Evolutionary conservation across 2,329 filamentous ascomycete genomes (phyloP), one percentile per base, ranked within the genome.

Genomic region (Trichophyton mentagrophytes): DNA sequence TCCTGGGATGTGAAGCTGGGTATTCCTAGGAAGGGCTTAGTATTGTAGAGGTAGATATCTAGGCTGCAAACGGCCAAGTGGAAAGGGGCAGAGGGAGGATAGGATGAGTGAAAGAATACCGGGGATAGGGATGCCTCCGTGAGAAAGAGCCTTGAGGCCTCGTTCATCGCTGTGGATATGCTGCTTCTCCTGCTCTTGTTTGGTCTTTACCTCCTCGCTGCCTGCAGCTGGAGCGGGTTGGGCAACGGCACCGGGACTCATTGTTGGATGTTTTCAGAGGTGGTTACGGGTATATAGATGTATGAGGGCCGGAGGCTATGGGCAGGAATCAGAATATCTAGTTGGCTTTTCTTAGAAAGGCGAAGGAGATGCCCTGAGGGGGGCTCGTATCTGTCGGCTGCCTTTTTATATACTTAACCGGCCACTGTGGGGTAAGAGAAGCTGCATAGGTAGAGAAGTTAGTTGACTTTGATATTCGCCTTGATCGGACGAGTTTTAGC

Each of bases 1-100:
- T 70, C 69, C 59, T 69, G 69, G 61, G 73, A 68, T 36, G 63
- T 64, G 58, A 72, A 72, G 46, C 38, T 64, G n/a, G 66, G 66
- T 59, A 71, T 64, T 22, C 63, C 63, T 64, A 53, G 33, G 15
- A 17, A 8, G 13, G 17, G 11, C 8, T 25, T 13, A 49, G 46
- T 30, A 8, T 11, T 40, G 15, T 40, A 40, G 11, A 40, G 2
- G 27, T 30, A 30, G 27, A 30, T 30, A 1, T 30, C 1, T 30
- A 30, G 27, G 27, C 27, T 30, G 27, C 1, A 7, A 6, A 30
- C 6, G 8, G 15, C 11, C 9, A 13, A 8, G 33, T 38, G 9
- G 33, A 38, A 4, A 13, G 33, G 8, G 33, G 38, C n/a, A 30
- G 8, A 20, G 40, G 8, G 22, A 27, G 17, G 1, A 59, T 59